Evolutionary conservation across 2,329 filamentous ascomycete species (phyloP).

Genomic region (Botrytis galanthina): DNA sequence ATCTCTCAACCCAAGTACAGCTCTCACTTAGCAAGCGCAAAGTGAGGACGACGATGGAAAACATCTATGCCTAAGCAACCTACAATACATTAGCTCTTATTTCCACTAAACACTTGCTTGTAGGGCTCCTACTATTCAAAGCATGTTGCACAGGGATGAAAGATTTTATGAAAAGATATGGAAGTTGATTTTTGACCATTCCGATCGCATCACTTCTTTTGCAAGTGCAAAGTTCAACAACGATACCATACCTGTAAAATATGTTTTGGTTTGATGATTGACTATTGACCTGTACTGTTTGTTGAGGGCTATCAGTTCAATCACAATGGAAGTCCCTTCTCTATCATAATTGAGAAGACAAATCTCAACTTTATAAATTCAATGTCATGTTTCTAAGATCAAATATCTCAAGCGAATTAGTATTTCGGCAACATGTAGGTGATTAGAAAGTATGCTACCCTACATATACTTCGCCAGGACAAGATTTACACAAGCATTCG

Average conservation of each 20-base stretch:
- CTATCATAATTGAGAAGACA: background rate
- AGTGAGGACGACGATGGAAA: background rate
- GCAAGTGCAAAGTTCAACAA: background rate
- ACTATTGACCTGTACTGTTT: background rate
- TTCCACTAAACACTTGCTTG: rapidly evolving
- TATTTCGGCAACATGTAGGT: background rate
- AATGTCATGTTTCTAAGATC: background rate
- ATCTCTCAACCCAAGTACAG: background rate
- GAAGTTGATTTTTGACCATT: background rate
- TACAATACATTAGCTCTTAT: too few species aligned
- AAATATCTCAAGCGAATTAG: background rate
- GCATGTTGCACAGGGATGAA: background rate
- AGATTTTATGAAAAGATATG: background rate
- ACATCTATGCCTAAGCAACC: background rate
- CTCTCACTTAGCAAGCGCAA: background rate
- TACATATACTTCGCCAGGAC: too few species aligned
- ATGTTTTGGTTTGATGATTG: background rate
- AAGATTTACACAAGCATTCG: background rate
- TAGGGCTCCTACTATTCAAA: too few species aligned
- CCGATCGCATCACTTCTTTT: background rate
- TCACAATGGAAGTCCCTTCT: background rate
- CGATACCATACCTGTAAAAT: background rate
- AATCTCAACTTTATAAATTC: background rate
- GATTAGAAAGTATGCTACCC: background rate
- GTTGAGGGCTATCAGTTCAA: background rate